Evolutionary conservation across 345 rosid genomes (phyloP).

Genomic region (Brassica carinata): DNA sequence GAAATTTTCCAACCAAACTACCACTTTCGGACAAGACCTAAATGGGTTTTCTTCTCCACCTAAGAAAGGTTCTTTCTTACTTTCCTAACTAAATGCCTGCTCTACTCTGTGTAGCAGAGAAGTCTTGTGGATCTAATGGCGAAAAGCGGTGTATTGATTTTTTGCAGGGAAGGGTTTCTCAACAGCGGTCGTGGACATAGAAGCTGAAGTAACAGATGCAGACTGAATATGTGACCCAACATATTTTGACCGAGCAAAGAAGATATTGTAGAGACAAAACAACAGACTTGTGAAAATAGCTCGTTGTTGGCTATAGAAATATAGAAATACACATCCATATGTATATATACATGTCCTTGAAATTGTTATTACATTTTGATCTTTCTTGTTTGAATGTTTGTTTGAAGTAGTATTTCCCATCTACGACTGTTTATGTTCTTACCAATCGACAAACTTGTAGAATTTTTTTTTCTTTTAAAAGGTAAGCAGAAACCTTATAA

Average conservation of each 20-base stretch:
- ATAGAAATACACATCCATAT: not conserved
- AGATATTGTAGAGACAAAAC: not conserved
- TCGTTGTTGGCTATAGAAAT: not conserved
- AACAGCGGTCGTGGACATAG: not conserved
- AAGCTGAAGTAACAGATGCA: not conserved
- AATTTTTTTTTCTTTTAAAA: too few relatives aligned
- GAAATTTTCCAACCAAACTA: slow-evolving; percentile 57
- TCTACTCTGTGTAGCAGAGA: not conserved
- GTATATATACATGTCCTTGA: not conserved
- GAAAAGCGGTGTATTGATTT: not conserved
- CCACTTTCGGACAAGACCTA: not conserved
- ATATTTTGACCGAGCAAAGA: not conserved
- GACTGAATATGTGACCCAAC: not conserved
- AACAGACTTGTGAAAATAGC: not conserved
- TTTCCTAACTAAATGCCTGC: not conserved
- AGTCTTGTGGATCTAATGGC: not conserved
- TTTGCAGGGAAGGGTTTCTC: not conserved
- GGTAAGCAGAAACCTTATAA: too few relatives aligned
- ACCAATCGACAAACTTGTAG: too few relatives aligned
- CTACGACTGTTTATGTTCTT: too few relatives aligned
- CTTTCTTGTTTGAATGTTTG: not conserved
- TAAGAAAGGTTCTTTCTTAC: not conserved
- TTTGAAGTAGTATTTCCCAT: not conserved
- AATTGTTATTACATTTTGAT: not conserved
- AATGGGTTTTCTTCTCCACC: not conserved